These are phyloP conservation scores for Neoboletus magnificus DNA, from an alignment of 768 basidiomycete species.

Conservation along the genomic window DNA sequence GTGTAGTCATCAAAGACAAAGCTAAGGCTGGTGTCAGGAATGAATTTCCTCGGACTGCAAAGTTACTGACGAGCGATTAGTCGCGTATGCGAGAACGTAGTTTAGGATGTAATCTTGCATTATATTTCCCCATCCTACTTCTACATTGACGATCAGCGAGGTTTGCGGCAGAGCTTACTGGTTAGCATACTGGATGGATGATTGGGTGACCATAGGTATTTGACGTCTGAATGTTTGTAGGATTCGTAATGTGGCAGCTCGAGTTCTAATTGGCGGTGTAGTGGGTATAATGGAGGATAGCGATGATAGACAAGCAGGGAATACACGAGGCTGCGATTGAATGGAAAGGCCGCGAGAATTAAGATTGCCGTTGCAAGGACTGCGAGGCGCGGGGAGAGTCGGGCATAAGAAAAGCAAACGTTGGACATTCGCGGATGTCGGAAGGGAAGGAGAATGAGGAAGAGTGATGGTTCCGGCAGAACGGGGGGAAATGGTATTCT, in stretches of 20 bases:
- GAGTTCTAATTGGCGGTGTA: background rate
- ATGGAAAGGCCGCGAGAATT: background rate
- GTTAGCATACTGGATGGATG: background rate
- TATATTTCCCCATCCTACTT: background rate
- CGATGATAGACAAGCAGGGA: background rate
- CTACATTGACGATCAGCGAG: background rate
- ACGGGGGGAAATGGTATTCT: background rate
- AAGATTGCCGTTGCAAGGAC: background rate
- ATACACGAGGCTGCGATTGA: background rate
- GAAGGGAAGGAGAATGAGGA: background rate
- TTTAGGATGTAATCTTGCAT: conserved; percentile 1
- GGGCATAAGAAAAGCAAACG: background rate
- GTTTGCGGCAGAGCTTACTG: background rate
- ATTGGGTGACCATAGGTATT: background rate
- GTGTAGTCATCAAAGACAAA: background rate
- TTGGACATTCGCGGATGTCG: background rate
- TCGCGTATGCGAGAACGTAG: background rate
- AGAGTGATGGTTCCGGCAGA: background rate
- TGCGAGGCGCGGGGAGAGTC: background rate
- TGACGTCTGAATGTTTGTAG: background rate
- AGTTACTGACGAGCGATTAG: conserved; percentile 1
- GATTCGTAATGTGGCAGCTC: background rate
- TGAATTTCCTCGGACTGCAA: background rate
- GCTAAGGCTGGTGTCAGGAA: background rate
- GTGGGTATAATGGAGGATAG: background rate